A percentile compares a stretch with the other conserved stretches of the same genome.
Evolutionary conservation across 306 rosid species (phyloP).

Genomic region (Fagus sylvatica): DNA sequence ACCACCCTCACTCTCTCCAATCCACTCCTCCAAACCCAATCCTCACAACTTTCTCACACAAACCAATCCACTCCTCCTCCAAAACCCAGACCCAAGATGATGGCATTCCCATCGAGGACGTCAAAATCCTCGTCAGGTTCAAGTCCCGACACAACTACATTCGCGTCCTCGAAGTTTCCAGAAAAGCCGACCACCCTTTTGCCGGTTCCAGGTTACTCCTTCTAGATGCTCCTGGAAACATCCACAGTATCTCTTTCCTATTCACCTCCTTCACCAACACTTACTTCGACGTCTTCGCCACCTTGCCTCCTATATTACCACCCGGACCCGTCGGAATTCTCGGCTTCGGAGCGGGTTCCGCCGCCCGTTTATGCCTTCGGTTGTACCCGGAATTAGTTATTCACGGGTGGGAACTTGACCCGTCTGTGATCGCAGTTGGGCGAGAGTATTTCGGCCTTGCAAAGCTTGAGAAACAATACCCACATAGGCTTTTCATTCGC

Average conservation of each 20-base stretch:
- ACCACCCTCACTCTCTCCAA: neutral
- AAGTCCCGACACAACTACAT: constrained; percentile 75
- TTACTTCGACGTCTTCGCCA: constrained; percentile 88
- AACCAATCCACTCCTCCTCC: constrained; percentile 4
- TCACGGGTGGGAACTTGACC: constrained; percentile 93
- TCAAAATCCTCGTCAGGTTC: constrained; percentile 64
- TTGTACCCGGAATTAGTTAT: constrained; percentile 51
- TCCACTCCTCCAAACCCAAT: constrained; percentile 13
- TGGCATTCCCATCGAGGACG: constrained; percentile 66
- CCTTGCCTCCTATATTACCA: constrained; percentile 71
- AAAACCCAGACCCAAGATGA: constrained; percentile 52
- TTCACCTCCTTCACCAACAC: constrained; percentile 63
- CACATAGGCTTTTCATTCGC: constrained; percentile 52
- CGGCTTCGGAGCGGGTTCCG: constrained; percentile 87
- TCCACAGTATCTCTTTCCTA: constrained; percentile 81
- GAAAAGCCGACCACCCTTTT: constrained; percentile 77
- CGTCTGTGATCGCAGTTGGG: constrained; percentile 74
- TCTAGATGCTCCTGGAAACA: constrained; percentile 86
- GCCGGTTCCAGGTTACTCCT: constrained; percentile 91
- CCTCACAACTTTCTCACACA: neutral
- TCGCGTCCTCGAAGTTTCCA: constrained; percentile 75
- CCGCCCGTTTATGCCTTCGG: constrained; percentile 60
- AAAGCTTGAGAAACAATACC: constrained; percentile 51
- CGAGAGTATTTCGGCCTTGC: constrained; percentile 66
- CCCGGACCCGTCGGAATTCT: constrained; percentile 77